These are phyloP conservation scores for Gracilaria domingensis DNA, from an alignment of 23 red algal species.

Conservation along the genomic window DNA sequence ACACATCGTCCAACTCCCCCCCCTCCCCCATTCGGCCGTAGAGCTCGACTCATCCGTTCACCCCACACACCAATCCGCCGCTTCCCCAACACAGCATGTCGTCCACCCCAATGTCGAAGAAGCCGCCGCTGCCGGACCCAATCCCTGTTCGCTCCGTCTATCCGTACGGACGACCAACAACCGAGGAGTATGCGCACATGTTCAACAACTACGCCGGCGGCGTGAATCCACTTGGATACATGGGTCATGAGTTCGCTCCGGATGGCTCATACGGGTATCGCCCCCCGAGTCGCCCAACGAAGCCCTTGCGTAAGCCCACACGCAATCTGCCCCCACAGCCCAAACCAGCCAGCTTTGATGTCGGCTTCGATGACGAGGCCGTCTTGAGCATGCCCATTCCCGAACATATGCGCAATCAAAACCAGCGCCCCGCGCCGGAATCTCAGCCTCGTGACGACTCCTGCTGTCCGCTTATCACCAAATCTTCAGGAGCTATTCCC, in stretches of 20 bases:
- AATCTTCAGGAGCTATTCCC: not conserved
- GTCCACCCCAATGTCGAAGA: not conserved
- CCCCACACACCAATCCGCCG: not conserved
- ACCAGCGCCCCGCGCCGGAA: not conserved
- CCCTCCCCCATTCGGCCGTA: not conserved
- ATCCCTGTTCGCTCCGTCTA: constrained; percentile 10
- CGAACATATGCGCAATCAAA: not conserved
- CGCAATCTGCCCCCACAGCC: constrained; percentile 15
- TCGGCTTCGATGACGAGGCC: constrained; percentile 29
- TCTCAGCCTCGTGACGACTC: not conserved
- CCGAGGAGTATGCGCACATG: constrained; percentile 20
- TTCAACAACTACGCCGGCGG: constrained; percentile 45
- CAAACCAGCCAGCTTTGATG: constrained; percentile 11
- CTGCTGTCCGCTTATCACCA: constrained; percentile 8
- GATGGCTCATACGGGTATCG: constrained; percentile 37
- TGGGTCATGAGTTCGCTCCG: constrained; percentile 35
- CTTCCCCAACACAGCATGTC: not conserved
- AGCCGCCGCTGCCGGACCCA: not conserved
- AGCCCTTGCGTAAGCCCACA: not conserved
- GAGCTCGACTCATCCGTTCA: not conserved
- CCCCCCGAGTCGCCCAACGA: not conserved
- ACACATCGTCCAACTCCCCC: too few relatives aligned
- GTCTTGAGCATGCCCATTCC: constrained; percentile 25
- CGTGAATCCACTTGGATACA: constrained; percentile 51
- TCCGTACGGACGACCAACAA: not conserved